A percentile compares a stretch with the other conserved stretches of the same genome.
Evolutionary conservation across 2,329 filamentous ascomycete species (phyloP).

Genomic region (Cladobotryum protrusum): DNA sequence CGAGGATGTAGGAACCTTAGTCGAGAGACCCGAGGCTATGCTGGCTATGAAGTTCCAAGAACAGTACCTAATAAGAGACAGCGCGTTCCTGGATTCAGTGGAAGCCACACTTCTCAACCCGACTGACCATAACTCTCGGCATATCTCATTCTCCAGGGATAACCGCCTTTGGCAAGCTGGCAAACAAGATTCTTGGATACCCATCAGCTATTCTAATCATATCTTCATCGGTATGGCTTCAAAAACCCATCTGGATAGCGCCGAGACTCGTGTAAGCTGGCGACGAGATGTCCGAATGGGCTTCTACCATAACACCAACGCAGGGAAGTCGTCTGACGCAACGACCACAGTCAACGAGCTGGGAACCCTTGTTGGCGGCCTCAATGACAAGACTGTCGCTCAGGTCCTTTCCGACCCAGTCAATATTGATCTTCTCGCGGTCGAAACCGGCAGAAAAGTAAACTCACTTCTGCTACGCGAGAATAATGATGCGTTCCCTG

Average conservation of each 20-base stretch:
- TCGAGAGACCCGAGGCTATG: not conserved
- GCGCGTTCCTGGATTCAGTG: not conserved
- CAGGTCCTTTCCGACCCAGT: not conserved
- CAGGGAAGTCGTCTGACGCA: too few species aligned
- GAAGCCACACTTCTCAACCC: not conserved
- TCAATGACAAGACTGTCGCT: not conserved
- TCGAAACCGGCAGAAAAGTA: constrained; percentile 15
- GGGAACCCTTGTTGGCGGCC: not conserved
- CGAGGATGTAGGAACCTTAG: constrained; percentile 32
- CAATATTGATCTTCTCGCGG: not conserved
- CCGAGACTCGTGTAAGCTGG: not conserved
- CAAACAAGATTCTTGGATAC: too few species aligned
- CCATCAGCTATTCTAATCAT: not conserved
- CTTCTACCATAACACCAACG: not conserved
- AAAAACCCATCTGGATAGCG: not conserved
- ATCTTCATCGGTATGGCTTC: not conserved
- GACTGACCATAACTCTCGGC: not conserved
- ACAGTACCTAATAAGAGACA: not conserved
- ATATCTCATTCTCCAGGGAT: not conserved
- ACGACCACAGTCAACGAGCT: too few species aligned
- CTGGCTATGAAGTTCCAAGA: too few species aligned
- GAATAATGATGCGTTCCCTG: constrained; percentile 7
- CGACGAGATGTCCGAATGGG: not conserved
- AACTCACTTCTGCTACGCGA: constrained; percentile 14
- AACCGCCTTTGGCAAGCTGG: not conserved